phyloP scores from a whole-genome alignment of 129 eudicot species.

The Saussurea involucrata region DNA sequence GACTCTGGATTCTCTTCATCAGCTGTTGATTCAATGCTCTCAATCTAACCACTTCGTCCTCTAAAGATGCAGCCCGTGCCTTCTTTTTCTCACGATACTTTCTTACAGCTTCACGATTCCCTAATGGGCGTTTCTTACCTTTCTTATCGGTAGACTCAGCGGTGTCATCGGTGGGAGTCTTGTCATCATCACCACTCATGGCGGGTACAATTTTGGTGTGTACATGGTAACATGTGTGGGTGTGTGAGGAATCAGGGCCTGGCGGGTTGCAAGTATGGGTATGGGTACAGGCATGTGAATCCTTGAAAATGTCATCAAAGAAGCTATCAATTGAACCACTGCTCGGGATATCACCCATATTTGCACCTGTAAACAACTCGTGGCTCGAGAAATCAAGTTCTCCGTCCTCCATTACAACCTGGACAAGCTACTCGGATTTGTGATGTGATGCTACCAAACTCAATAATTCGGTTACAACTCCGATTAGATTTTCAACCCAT shows the following conservation, averaged over 20 bases:
- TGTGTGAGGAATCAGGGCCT: slow-evolving; percentile 84
- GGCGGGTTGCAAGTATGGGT: slow-evolving; percentile 93
- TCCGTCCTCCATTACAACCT: slow-evolving; percentile 66
- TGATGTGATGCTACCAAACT: neutral
- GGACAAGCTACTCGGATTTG: neutral
- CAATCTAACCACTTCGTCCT: slow-evolving; percentile 74
- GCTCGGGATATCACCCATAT: slow-evolving; percentile 51
- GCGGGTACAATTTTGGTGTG: slow-evolving; percentile 75
- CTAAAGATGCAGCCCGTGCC: slow-evolving; percentile 72
- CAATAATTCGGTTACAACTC: neutral
- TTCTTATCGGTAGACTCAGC: slow-evolving; percentile 67
- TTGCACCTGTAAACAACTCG: slow-evolving; percentile 45
- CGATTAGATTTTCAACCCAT: neutral
- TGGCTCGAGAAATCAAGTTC: slow-evolving; percentile 77
- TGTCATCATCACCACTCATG: slow-evolving; percentile 49
- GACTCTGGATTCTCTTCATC: slow-evolving; percentile 68
- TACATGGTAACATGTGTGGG: slow-evolving; percentile 86
- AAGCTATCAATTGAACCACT: slow-evolving; percentile 61
- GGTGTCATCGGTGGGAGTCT: slow-evolving; percentile 58
- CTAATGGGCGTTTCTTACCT: slow-evolving; percentile 58
- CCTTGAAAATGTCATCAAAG: slow-evolving; percentile 57
- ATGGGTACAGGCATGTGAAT: slow-evolving; percentile 81
- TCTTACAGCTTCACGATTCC: slow-evolving; percentile 87
- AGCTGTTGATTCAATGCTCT: slow-evolving; percentile 74
- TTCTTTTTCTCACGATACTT: slow-evolving; percentile 87